A percentile compares a stretch with the other conserved stretches of the same genome.
phyloP scores from a whole-genome alignment of 495 filamentous ascomycete genomes.

The Hyaloscypha variabilis region DNA sequence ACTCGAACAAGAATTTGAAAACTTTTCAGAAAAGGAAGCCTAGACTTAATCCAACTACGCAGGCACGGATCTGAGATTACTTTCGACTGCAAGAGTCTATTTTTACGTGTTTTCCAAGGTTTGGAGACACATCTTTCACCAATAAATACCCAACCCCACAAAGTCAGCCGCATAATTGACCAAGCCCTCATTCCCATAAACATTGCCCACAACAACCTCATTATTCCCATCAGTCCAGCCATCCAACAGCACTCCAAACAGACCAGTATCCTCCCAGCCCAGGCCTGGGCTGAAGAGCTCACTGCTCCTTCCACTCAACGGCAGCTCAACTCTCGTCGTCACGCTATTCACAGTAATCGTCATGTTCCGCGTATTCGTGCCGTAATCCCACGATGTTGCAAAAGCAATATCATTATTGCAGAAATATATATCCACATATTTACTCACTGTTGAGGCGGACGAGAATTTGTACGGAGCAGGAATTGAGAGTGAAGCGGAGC shows the following conservation, averaged over 20 bases:
- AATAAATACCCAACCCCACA: constrained; percentile 29
- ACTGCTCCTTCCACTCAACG: constrained; percentile 43
- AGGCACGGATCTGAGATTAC: no score
- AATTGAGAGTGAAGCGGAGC: constrained; percentile 34
- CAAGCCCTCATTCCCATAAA: constrained; percentile 32
- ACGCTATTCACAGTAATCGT: constrained; percentile 41
- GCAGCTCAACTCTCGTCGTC: constrained; percentile 42
- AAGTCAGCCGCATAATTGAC: constrained; percentile 44
- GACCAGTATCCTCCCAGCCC: constrained; percentile 48
- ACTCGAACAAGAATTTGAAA: no score
- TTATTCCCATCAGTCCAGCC: constrained; percentile 44
- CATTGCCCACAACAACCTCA: constrained; percentile 42
- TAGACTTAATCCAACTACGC: no score
- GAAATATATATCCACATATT: constrained; percentile 44
- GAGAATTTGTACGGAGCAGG: constrained; percentile 12
- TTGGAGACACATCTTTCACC: constrained; percentile 10
- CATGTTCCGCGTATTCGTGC: constrained; percentile 44
- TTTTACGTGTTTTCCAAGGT: no score
- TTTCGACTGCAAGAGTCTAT: no score
- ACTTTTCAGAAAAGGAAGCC: no score
- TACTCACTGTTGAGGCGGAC: constrained; percentile 21
- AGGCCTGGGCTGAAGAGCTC: constrained; percentile 44
- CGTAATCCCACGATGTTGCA: constrained; percentile 38
- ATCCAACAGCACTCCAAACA: constrained; percentile 38
- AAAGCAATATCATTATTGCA: constrained; percentile 50